Percentiles rank a stretch among this genome's conserved stretches.
phyloP scores from a whole-genome alignment of 1,139 yeast species.

The Hyphopichia fennica region DNA sequence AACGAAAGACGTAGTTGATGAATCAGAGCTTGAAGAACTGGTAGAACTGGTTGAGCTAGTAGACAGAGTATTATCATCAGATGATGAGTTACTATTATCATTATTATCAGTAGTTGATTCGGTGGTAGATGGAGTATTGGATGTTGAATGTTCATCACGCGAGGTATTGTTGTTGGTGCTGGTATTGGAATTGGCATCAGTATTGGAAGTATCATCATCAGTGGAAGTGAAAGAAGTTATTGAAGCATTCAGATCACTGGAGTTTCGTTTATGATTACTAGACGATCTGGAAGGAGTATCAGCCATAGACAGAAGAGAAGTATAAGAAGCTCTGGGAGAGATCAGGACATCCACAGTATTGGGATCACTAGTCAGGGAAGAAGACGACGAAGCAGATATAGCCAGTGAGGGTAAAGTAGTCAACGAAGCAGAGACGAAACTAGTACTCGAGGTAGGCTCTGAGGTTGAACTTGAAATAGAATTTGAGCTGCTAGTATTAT shows the following conservation, averaged over 20 bases:
- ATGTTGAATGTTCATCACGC: too few species aligned
- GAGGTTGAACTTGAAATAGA: not conserved
- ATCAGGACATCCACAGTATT: too few species aligned
- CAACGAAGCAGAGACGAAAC: not conserved
- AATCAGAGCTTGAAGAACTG: not conserved
- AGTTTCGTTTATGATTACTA: not conserved
- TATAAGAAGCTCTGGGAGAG: not conserved
- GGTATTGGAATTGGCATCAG: not conserved
- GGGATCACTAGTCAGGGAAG: not conserved
- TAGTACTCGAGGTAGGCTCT: not conserved
- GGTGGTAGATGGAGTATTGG: too few species aligned
- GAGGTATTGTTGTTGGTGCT: too few species aligned
- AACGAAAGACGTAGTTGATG: not conserved
- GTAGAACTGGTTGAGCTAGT: too few species aligned
- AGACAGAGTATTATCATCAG: too few species aligned
- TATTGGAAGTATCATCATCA: not conserved
- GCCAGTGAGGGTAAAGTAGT: not conserved
- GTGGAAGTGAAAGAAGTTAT: not conserved
- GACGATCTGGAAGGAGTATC: not conserved
- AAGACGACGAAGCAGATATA: not conserved
- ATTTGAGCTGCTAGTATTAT: not conserved
- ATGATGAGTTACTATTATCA: too few species aligned
- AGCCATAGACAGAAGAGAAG: not conserved
- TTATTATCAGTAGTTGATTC: too few species aligned
- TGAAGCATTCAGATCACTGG: slow-evolving; percentile 3